phyloP scores from a whole-genome alignment of 176 grass and related monocot species.

The Puccinellia tenuiflora region DNA sequence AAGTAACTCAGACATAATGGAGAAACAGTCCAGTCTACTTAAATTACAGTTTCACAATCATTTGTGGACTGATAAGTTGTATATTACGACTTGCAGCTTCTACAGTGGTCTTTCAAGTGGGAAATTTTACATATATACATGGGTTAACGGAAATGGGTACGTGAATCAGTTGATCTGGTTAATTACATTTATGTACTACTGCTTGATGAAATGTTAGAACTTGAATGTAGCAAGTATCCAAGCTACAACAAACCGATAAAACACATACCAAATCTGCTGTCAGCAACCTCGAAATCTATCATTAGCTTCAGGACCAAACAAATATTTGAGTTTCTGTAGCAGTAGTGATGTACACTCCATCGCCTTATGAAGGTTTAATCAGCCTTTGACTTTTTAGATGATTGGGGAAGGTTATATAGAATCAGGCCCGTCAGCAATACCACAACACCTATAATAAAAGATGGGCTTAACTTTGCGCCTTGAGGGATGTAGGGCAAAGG shows the following conservation, averaged over 20 bases:
- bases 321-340: not conserved
- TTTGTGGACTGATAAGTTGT: not conserved
- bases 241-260: not conserved
- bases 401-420: constrained; percentile 64
- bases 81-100: not conserved
- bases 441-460: constrained; percentile 49
- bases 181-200: not conserved
- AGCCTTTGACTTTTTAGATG: constrained; percentile 38
- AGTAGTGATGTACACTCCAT: not conserved
- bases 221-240: not conserved
- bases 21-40: not conserved
- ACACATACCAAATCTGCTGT: not conserved
- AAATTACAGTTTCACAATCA: not conserved
- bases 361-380: constrained; percentile 22
- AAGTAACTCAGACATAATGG: not conserved
- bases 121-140: not conserved
- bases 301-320: not conserved
- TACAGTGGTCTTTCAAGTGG: not conserved
- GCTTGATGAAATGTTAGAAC: not conserved
- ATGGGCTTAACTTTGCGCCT: constrained; percentile 39
- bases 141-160: not conserved
- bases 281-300: not conserved
- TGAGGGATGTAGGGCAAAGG: constrained; percentile 80
- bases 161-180: not conserved
- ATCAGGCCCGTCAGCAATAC: constrained; percentile 62